Conservation (phyloP, 1,139 yeast species). For the Zygosaccharomyces pseudobailii region DNA sequence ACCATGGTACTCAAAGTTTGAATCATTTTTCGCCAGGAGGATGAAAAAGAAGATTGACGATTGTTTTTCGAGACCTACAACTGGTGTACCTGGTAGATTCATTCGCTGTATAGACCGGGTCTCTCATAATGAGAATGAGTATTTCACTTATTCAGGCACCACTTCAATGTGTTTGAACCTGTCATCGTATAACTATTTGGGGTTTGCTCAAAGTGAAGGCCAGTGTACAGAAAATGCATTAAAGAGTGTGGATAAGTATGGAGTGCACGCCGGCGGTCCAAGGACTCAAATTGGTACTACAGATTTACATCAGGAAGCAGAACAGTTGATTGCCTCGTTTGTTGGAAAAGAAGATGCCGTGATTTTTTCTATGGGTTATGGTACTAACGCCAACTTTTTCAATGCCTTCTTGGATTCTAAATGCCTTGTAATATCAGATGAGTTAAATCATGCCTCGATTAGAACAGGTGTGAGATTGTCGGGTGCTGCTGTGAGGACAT, state of each 20-base stretch:
- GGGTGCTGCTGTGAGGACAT: conserved; percentile 90
- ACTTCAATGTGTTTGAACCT: conserved; percentile 76
- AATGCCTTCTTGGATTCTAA: conserved; percentile 78
- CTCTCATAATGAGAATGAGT: conserved; percentile 53
- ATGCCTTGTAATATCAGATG: conserved; percentile 89
- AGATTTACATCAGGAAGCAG: conserved; percentile 71
- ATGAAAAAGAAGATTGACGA: conserved; percentile 87
- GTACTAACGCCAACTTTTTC: conserved; percentile 91
- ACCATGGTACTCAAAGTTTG: conserved; percentile 93
- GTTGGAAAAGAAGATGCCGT: conserved; percentile 89
- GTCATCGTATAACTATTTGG: conserved; percentile 88
- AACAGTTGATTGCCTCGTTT: conserved; percentile 72
- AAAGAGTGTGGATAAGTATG: conserved; percentile 57
- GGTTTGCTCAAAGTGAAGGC: conserved; percentile 95
- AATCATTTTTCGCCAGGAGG: conserved; percentile 87
- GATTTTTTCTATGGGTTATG: conserved; percentile 90
- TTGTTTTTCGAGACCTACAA: conserved; percentile 91
- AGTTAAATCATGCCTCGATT: conserved; percentile 91
- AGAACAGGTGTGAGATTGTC: conserved; percentile 91
- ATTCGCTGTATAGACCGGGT: conserved; percentile 75
- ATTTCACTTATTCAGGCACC: conserved; percentile 67
- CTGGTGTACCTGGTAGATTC: conserved; percentile 95
- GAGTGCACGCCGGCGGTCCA: conserved; percentile 76
- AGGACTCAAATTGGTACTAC: conserved; percentile 71
- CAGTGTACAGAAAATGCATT: conserved; percentile 80